Evolutionary conservation across 805 yeast genomes (phyloP).

Genomic region (Candida boidinii): DNA sequence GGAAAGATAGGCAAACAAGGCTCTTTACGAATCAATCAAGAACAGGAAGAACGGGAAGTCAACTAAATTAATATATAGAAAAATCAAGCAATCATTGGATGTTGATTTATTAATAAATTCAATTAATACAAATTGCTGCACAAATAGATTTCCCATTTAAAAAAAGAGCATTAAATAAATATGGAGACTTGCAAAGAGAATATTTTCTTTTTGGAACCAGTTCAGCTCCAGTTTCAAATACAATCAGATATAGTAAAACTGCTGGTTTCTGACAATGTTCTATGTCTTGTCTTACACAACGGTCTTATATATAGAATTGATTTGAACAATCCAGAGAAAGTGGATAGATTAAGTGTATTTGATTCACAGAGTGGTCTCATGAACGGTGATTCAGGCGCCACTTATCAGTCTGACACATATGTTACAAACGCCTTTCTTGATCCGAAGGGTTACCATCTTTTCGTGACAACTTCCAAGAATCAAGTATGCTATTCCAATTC

Average conservation of each 20-base stretch:
- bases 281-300: constrained; percentile 43
- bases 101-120: too few species aligned
- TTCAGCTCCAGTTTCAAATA: constrained; percentile 25
- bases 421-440: constrained; percentile 34
- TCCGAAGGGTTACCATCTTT: constrained; percentile 41
- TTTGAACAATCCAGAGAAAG: constrained; percentile 54
- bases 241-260: constrained; percentile 33
- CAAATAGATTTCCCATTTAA: neutral
- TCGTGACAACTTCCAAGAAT: constrained; percentile 36
- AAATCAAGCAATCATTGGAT: too few species aligned
- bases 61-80: neutral
- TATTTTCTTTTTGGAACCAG: constrained; percentile 22
- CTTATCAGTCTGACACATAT: neutral
- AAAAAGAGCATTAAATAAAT: too few species aligned
- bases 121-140: constrained; percentile 2
- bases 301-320: constrained; percentile 59
- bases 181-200: too few species aligned
- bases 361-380: constrained; percentile 16
- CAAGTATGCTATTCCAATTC: constrained; percentile 41
- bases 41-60: neutral
- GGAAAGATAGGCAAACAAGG: too few species aligned
- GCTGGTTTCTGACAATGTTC: constrained; percentile 45
- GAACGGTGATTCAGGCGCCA: constrained; percentile 1
- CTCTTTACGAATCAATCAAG: neutral
- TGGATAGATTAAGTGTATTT: constrained; percentile 32